Evolutionary conservation across 1,284 basidiomycete genomes (phyloP).

Genomic region (Leccinum subrobustum): DNA sequence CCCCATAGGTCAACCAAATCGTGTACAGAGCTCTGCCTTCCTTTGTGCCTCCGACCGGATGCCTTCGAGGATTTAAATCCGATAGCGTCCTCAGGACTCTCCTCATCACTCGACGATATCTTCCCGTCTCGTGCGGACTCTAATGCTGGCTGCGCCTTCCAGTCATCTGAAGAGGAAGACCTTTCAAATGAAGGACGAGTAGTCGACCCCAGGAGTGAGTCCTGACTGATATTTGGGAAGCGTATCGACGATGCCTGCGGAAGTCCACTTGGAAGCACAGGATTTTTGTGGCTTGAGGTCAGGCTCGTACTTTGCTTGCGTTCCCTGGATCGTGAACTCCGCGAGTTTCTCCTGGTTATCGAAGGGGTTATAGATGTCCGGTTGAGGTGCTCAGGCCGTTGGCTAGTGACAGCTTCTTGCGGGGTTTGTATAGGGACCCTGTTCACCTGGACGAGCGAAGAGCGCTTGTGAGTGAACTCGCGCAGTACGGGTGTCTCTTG

Average conservation of each 20-base stretch:
- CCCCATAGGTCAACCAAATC: constrained; percentile 77
- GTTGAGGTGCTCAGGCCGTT: constrained; percentile 29
- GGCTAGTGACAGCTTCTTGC: constrained; percentile 48
- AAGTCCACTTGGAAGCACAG: constrained; percentile 17
- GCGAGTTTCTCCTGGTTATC: constrained; percentile 27
- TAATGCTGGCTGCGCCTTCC: constrained; percentile 10
- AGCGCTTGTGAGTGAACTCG: constrained; percentile 67
- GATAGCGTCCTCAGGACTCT: constrained; percentile 53
- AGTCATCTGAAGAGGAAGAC: constrained; percentile 21
- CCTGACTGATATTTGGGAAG: constrained; percentile 13
- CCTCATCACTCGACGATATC: constrained; percentile 57
- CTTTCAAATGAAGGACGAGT: constrained; percentile 14
- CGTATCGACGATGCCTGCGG: constrained; percentile 6
- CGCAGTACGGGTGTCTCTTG: constrained; percentile 50
- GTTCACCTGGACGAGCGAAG: constrained; percentile 59
- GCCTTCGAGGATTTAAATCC: constrained; percentile 31
- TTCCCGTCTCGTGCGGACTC: constrained; percentile 22
- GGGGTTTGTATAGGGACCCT: constrained; percentile 42
- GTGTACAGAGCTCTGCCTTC: constrained; percentile 75
- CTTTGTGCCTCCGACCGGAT: constrained; percentile 32
- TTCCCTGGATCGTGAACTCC: constrained; percentile 28
- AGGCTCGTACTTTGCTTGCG: constrained; percentile 17
- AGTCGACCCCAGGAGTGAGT: constrained; percentile 1
- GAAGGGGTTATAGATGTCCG: constrained; percentile 27
- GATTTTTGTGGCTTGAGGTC: constrained; percentile 11